Base-by-base conservation (phyloP, 176 grass and related monocot species). In the Musa troglodytarum region DNA sequence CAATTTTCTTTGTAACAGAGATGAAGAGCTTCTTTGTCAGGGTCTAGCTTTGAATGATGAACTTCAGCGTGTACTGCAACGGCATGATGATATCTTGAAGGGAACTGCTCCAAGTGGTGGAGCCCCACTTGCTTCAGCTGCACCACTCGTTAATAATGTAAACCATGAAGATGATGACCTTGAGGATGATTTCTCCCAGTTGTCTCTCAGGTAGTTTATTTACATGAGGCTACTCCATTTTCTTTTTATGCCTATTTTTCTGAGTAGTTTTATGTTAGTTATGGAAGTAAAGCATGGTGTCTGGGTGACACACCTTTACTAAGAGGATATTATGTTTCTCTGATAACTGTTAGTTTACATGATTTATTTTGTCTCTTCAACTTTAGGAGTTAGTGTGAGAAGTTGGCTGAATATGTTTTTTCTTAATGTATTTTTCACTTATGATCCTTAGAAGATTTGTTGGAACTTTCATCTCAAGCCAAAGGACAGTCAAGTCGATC, bases 1-100 rank as follows among this genome's bases (percentile, higher is more conserved):
- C 34, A 70, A 20, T 70, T 70, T 49, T 70, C 34, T 69, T 50
- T 69, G 68, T 86, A 89, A 72, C 83, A 99, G 96, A 61, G 96
- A 99, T 8, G 96, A 99, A 76, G 82, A 88, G 22, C 91, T 92
- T 87, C 64, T 99, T 61, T 87, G 85, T 88, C 91, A 95, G 74
- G 91, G 86, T 81, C 74, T 99, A 58, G 80, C 91, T 23, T 68
- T 99, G 63, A 99, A 99, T 87, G 96, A 99, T 62, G 91, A 99
- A 69, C 59, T 99, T 54, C 91, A 92, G 76, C 86, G 83, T 83
- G 86, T 89, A 79, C 85, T 99, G 86, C 71, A 95, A 86, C 88
- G 91, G 19, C 86, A 95, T 71, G 88, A 94, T 71, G 87, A 99
- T 71, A 87, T 99, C 66, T 83, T 89, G 68, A 86, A 86, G 75